Base-by-base conservation (phyloP, 2,329 filamentous ascomycete species). In the Paraphoma sp. region DNA sequence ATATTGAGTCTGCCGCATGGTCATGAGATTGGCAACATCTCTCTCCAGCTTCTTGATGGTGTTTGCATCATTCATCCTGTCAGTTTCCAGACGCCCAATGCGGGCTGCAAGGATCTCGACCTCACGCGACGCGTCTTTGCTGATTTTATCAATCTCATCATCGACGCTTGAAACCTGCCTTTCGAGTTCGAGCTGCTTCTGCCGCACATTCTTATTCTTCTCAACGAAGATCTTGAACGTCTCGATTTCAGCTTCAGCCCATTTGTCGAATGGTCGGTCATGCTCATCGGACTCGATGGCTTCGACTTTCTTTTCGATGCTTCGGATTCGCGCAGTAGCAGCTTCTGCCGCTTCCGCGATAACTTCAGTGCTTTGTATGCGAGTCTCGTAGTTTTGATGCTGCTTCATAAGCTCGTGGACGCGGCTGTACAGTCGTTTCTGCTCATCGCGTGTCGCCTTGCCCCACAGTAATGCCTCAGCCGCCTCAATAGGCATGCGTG, bases 391-490 rank as follows among this genome's bases (percentile, higher is more conserved):
- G 6, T 48, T 56, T 31, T 59, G 54, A 28, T 69, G 59, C 28
- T 63, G 53, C 6, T 51, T 38, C 36, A 79, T 76, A n/a, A 80
- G 68, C 9, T 63, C 54, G 45, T 72, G 68, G 65, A 79, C 69
- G 17, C 76, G 73, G 0, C 62, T 53, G 6, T 76, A 68, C 3
- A 80, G 66, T 45, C 69, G 62, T 4, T 57, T 62, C 54, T 80
- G 71, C 44, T 79, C 71, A 28, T 72, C 68, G 55, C 76, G 75
- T 30, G 79, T 66, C 45, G 79, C 75, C 29, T 77, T 72, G 1
- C 73, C 75, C 78, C 78, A 80, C 8, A 81, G 64, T 5, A 80
- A 68, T 7, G 67, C 60, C 48, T 68, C 65, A 12, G 59, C 65
- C 2, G 65, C 59, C 33, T 58, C 56, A 30, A 66, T 64, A 9